Base-by-base conservation (phyloP, 176 grass and related monocot species). In the Paspalum notatum region DNA sequence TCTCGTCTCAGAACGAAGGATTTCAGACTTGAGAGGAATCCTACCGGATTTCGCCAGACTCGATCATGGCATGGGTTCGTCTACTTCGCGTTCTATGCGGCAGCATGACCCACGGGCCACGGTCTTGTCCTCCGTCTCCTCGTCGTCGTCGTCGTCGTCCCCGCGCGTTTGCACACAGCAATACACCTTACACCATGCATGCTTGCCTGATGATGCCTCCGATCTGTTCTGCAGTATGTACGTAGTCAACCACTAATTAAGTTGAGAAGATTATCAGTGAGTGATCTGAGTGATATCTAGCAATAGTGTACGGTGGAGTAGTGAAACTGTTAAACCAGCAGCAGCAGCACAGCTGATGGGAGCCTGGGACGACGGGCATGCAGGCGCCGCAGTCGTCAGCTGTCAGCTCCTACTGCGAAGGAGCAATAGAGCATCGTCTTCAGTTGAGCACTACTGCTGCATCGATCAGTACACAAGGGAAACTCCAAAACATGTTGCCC, bases 321-420 rank as follows among this genome's bases (percentile, higher is more conserved):
- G 69, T 52, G 49, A 73, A 73, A 26, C 70, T n/a, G 70, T 16
- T 54, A 54, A 53, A 73, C 70, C 49, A 72, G 5, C 48, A 52
- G 70, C 67, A 46, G 32, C 32, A 32, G 44, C n/a, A n/a, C n/a
- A n/a, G n/a, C n/a, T n/a, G n/a, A n/a, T n/a, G n/a, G n/a, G n/a
- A n/a, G n/a, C n/a, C 67, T 67, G 64, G 64, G 18, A 67, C 40
- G 18, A 44, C 37, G 1, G 32, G 32, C 32, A 32, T 4, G 43
- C 6, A 22, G n/a, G 9, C 2, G 21, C 6, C 58, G 58, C 58
- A 61, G 11, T 60, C 32, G 32, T 32, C 32, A 32, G 32, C 32
- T 32, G 32, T 32, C 58, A 27, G 58, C 58, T 12, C 13, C 32
- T 32, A 32, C 32, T 1, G 3, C 32, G 32, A 60, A 7, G 24